phyloP scores from a whole-genome alignment of 2,329 filamentous ascomycete species.

The Neocatenulostroma microsporum region DNA sequence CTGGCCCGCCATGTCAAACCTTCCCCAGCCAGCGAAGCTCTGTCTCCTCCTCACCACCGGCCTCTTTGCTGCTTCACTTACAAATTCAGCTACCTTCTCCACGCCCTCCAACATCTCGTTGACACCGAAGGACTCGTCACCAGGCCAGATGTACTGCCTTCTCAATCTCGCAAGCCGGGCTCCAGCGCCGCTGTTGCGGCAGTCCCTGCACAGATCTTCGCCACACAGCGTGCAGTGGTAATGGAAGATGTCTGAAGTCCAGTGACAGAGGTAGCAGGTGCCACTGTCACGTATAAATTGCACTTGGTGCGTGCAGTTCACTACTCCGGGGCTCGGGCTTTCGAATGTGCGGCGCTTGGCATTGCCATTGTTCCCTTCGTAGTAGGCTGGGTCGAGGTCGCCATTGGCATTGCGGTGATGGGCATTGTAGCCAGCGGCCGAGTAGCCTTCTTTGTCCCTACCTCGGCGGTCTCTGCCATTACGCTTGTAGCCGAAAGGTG shows the following conservation, averaged over 20 bases:
- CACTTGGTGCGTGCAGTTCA: background rate
- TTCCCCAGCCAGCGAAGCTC: too few relatives aligned
- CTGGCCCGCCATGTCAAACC: too few relatives aligned
- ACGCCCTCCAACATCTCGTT: background rate
- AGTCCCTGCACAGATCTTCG: background rate
- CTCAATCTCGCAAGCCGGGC: background rate
- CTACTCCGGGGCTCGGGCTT: background rate
- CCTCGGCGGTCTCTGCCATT: background rate
- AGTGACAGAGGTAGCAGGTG: background rate
- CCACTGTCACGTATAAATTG: background rate
- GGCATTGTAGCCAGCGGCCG: background rate
- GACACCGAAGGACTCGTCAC: background rate
- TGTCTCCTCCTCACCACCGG: too few relatives aligned
- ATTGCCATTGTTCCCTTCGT: slow-evolving; percentile 3
- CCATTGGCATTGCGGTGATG: too few relatives aligned
- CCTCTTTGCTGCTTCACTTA: too few relatives aligned
- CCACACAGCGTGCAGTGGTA: background rate
- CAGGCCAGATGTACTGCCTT: background rate
- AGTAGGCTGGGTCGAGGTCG: slow-evolving; percentile 3
- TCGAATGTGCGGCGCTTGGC: too few relatives aligned
- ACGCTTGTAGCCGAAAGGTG: background rate
- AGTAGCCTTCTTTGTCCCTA: background rate
- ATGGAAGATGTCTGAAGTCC: background rate
- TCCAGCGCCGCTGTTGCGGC: too few relatives aligned
- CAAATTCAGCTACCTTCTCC: too few relatives aligned